phyloP scores from a whole-genome alignment of 371 early-diverging fungal species.

The Apophysomyces variabilis region DNA sequence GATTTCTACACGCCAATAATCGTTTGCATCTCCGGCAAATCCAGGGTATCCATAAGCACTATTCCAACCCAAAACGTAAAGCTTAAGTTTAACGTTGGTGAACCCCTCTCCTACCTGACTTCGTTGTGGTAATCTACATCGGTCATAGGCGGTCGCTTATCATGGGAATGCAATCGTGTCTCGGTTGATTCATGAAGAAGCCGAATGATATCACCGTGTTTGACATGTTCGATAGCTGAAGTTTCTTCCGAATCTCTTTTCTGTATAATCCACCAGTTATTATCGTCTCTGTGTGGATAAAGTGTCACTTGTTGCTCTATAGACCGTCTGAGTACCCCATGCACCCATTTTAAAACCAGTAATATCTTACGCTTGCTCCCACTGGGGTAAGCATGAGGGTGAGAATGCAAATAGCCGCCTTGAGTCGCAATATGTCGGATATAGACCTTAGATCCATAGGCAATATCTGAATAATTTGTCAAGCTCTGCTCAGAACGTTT shows the following conservation, averaged over 20 bases:
- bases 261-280: slow-evolving; percentile 85
- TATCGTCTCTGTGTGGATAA: slow-evolving; percentile 85
- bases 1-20: slow-evolving; percentile 77
- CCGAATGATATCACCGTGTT: slow-evolving; percentile 60
- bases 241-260: slow-evolving; percentile 42
- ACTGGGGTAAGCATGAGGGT: slow-evolving; percentile 81
- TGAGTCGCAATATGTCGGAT: slow-evolving; percentile 80
- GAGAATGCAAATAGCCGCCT: slow-evolving; percentile 91
- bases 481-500: neutral
- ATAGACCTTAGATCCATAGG: slow-evolving; percentile 80
- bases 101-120: slow-evolving; percentile 57
- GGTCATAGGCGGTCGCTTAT: slow-evolving; percentile 76
- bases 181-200: slow-evolving; percentile 60
- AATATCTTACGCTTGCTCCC: slow-evolving; percentile 74
- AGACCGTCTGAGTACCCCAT: neutral
- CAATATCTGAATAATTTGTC: slow-evolving; percentile 62
- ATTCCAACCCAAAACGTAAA: neutral
- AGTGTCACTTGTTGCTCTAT: slow-evolving; percentile 94
- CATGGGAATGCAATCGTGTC: slow-evolving; percentile 51
- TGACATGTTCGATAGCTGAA: slow-evolving; percentile 51
- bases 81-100: neutral
- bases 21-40: slow-evolving; percentile 60
- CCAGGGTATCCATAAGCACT: slow-evolving; percentile 66
- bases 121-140: slow-evolving; percentile 89
- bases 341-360: neutral